Base-by-base conservation (phyloP, 2,329 filamentous ascomycete genomes). In the Sporothrix pseudoabietina region DNA sequence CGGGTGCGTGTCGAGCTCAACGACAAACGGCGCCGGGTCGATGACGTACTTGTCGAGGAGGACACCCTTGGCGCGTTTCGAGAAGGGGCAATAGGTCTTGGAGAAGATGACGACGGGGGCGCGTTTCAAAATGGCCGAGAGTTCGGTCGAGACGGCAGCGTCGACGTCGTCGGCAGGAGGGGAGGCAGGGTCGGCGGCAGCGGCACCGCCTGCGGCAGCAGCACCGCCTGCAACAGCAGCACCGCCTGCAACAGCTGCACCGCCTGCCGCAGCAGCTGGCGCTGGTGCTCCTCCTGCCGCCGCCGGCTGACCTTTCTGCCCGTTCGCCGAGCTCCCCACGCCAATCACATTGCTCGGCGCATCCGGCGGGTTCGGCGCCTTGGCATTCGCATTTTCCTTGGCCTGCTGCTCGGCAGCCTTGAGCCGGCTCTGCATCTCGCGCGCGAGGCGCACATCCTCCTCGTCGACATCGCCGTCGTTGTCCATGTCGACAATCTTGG, bases 71-170 rank as follows among this genome's bases (percentile, higher is more conserved):
- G 96, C 96, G 77, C 89, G 90, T 80, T 90, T 91, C 70, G 94
- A 98, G 83, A 88, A 91, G 0, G 92, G 94, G 82, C 96, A 99
- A 83, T 95, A 97, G 0, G 92, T 89, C 82, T 99, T 98, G 76
- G 94, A 97, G 84, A 98, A 98, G 78, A 99, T 93, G 80, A 98
- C 92, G 74, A 98, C 94, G 96, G 71, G 30, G 32, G 44, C n/a
- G 39, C 35, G 91, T 84, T 94, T 96, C 76, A 98, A 82, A 68
- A 98, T 97, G 8, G 82, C 81, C 78, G 94, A 91, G 75, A 98
- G 82, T 80, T 94, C 92, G 22, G 83, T 82, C 80, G 94, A 9
- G 52, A 55, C 90, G 1, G 92, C 87, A 75, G 90, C 87, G 41
- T 87, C 90, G 1, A 91, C 87, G 75, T 90, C 87, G 41, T 87